phyloP scores from a whole-genome alignment of 208 protist genomes.

The Trypanosoma brucei region DNA sequence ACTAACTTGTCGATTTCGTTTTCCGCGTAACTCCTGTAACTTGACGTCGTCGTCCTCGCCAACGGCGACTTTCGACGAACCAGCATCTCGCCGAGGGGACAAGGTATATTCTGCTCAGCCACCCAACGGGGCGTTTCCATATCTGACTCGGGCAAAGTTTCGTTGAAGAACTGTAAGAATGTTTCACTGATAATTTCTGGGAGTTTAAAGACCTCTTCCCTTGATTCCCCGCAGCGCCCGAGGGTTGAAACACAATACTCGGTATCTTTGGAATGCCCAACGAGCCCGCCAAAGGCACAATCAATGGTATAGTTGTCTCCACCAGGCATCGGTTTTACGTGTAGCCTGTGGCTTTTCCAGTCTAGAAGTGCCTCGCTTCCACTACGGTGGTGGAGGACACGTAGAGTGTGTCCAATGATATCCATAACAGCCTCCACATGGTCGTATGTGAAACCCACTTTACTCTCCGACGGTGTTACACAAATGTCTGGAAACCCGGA shows the following conservation, averaged over 20 bases:
- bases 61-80: neutral
- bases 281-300: conserved; percentile 67
- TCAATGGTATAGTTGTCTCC: conserved; percentile 42
- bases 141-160: conserved; percentile 21
- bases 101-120: neutral
- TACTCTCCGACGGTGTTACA: neutral
- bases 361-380: conserved; percentile 25
- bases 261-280: conserved; percentile 2
- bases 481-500: conserved; percentile 11
- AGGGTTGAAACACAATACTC: conserved; percentile 72
- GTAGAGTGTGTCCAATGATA: conserved; percentile 3
- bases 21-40: conserved; percentile 3
- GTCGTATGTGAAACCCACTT: conserved; percentile 9
- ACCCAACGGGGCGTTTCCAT: conserved; percentile 23
- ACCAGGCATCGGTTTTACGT: conserved; percentile 14
- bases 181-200: conserved; percentile 27
- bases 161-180: conserved; percentile 38
- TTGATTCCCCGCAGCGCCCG: conserved; percentile 48
- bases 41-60: neutral
- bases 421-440: conserved; percentile 20
- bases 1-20: conserved; percentile 8
- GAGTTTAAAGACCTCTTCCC: conserved; percentile 21
- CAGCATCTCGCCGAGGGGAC: neutral
- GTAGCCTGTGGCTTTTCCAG: conserved; percentile 20
- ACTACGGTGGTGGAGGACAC: conserved; percentile 3